Evolutionary conservation across 2,329 filamentous ascomycete species (phyloP).

Genomic region (Pestalotiopsis sp.): DNA sequence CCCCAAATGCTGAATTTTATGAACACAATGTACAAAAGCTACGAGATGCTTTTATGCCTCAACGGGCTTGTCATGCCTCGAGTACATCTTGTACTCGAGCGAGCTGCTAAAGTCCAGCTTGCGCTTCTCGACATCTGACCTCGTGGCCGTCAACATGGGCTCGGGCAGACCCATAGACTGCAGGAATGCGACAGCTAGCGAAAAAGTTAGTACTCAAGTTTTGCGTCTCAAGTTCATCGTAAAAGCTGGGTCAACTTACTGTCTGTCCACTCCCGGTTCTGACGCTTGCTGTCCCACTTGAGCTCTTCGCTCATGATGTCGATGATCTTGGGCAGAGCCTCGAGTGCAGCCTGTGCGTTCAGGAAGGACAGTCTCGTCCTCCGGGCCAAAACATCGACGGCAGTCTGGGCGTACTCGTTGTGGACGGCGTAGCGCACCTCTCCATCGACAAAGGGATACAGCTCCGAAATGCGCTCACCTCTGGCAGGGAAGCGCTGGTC

Average conservation of each 20-base stretch:
- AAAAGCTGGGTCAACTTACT: slow-evolving; percentile 45
- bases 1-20: slow-evolving; percentile 10
- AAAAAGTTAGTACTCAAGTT: slow-evolving; percentile 14
- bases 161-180: slow-evolving; percentile 69
- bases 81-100: slow-evolving; percentile 65
- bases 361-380: slow-evolving; percentile 86
- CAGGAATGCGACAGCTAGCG: slow-evolving; percentile 58
- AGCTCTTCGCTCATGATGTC: slow-evolving; percentile 88
- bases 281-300: slow-evolving; percentile 72
- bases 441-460: slow-evolving; percentile 91
- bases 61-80: slow-evolving; percentile 57
- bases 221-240: slow-evolving; percentile 5
- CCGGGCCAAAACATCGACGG: slow-evolving; percentile 84
- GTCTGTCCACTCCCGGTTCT: slow-evolving; percentile 81
- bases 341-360: slow-evolving; percentile 87
- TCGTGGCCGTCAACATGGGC: slow-evolving; percentile 59
- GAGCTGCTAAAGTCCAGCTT: slow-evolving; percentile 61
- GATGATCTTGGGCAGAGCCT: slow-evolving; percentile 82
- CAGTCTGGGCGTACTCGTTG: slow-evolving; percentile 90
- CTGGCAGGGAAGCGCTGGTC: slow-evolving; percentile 80
- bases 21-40: background rate
- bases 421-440: slow-evolving; percentile 87
- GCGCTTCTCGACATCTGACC: slow-evolving; percentile 63
- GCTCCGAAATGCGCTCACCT: slow-evolving; percentile 74
- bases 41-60: slow-evolving; percentile 32